Base-by-base conservation (phyloP, 352 stramenopile species). In the Aphanomyces stellatus region DNA sequence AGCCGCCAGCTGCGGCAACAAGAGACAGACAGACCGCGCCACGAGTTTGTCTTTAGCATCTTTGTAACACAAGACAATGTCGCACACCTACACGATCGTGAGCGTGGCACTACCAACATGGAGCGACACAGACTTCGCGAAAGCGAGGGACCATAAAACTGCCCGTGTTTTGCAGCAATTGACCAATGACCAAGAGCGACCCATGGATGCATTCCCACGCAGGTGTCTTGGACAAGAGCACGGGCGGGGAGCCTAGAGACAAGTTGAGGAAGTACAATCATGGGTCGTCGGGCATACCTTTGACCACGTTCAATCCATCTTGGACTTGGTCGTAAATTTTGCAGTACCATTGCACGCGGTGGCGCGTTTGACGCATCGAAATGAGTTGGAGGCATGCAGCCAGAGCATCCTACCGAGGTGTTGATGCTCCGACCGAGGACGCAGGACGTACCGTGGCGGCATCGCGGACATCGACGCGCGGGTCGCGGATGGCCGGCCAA, bases 121-220 rank as follows among this genome's bases (percentile, higher is more conserved):
- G 34, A 48, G 27, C 27, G 13, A 57, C 19, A 13, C 30, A 15
- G 1, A 98, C 82, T 82, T 98, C 94, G 60, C 96, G 91, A 72
- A 98, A 99, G 5, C 97, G 85, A 7, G 97, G 96, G 31, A 98
- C 77, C 85, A 99, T 98, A 72, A 99, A 99, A n/a, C 84, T 75
- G 1, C 93, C 85, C 4, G 96, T 97, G 71, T 98, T 89, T 10
- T 96, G 79, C 31, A 99, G 78, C 64, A 99, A 85, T 57, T 98
- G 92, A 30, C 86, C 84, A 25, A 99, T 91, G 8, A 97, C 90
- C 0, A 99, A 75, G 24, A 99, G 75, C 6, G 95, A 98, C 11
- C 96, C 97, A 71, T 99, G 97, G 0, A 91, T 82, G 37, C 78
- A 85, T 53, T 91, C 84, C 84, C 83, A 91, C 4, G 83, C 79